Evolutionary conservation across 805 yeast genomes (phyloP).

Genomic region (Monosporozyma solicola): DNA sequence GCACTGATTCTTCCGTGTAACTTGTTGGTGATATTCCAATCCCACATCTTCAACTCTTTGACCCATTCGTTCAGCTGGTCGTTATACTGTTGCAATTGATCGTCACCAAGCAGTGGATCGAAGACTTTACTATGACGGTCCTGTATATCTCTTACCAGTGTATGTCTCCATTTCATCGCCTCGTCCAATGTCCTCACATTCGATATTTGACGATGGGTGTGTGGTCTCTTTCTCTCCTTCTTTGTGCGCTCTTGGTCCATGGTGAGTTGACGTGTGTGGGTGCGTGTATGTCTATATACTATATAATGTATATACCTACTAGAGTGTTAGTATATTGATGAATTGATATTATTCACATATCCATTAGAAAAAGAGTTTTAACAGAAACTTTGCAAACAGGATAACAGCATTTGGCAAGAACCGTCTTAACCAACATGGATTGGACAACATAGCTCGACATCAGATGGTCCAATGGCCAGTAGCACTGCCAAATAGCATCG

Average conservation of each 20-base stretch:
- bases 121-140: constrained; percentile 51
- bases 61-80: constrained; percentile 61
- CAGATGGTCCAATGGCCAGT: not conserved
- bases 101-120: constrained; percentile 49
- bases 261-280: not conserved
- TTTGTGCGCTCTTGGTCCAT: not conserved
- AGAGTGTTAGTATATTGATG: too few species aligned
- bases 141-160: constrained; percentile 56
- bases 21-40: constrained; percentile 48
- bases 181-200: constrained; percentile 47
- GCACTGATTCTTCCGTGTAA: constrained; percentile 46
- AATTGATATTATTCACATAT: too few species aligned
- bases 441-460: too few species aligned
- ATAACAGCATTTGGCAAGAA: too few species aligned
- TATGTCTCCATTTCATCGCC: constrained; percentile 63
- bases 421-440: too few species aligned
- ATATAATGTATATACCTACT: too few species aligned
- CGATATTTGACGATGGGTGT: constrained; percentile 27
- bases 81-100: constrained; percentile 61
- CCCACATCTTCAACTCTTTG: constrained; percentile 71
- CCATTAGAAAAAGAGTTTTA: too few species aligned
- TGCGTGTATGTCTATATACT: too few species aligned
- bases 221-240: not conserved
- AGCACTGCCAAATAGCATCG: not conserved
- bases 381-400: too few species aligned